Evolutionary conservation across 805 yeast species (phyloP), one percentile per base, ranked within the genome.

Genomic region (Cyberlindnera misumaiensis): DNA sequence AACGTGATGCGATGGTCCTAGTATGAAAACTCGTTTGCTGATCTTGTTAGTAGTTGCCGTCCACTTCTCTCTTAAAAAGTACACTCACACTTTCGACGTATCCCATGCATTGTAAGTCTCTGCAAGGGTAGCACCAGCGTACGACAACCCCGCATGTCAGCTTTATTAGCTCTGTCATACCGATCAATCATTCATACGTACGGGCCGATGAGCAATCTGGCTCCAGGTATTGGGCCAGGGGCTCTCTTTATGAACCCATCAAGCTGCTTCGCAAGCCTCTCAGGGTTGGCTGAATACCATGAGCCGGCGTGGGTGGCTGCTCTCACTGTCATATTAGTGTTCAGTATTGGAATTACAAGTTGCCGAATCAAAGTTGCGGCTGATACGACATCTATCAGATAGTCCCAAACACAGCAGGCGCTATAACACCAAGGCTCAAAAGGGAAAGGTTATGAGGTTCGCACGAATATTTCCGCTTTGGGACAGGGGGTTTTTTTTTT

Each of bases 1-100:
- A 8, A 83, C 80, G 58, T 85, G 95, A 56, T 93, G 98, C 0
- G 96, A 83, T 1, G 98, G 98, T 0, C 97, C 97, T 55, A 93
- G 57, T 1, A 93, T 65, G 48, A 93, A 84, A 1, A 93, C 74
- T 14, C 90, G 66, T 47, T 76, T 70, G 14, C 71, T 64, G 20
- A 30, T 30, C 18, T 27, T 13, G 14, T 27, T 11, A 13, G n/a
- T 12, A 8, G 28, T 27, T n/a, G n/a, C n/a, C n/a, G n/a, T n/a
- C n/a, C n/a, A n/a, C 28, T 27, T 27, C 7, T 27, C 14, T 4
- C 7, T 5, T 30, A n/a, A 9, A 18, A 13, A 16, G 12, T 7
- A 34, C 20, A 49, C 55, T 49, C 30, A 54, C 64, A 70, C 69
- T 9, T 63, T 63, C 1, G 70, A 47, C 1, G 77, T 58, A 52